Evolutionary conservation across 2,329 filamentous ascomycete genomes (phyloP), one percentile per base, ranked within the genome.

Genomic region (Cordyceps javanica): DNA sequence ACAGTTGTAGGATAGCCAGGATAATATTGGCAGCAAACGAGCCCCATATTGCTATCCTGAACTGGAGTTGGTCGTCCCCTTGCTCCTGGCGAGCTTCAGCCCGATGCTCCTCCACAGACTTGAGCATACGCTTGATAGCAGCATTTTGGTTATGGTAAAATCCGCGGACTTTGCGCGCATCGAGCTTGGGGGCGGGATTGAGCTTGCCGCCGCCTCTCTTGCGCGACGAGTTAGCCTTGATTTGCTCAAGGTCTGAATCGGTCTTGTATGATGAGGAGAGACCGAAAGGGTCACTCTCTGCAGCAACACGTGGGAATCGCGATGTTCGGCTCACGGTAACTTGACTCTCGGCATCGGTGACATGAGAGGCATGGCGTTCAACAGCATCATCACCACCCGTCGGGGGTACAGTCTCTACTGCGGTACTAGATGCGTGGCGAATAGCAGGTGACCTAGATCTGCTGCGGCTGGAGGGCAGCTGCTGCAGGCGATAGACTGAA

Each of bases 111-210:
- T 96, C 91, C 2, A 97, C 93, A 3, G 89, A 87, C 75, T 96
- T 97, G 63, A 97, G 80, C 74, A 97, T 82, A 11, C 90, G 85
- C 75, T 96, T 85, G 63, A 99, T 99, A 65, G 90, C 92, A 70
- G 92, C 90, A 70, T 99, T 99, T 70, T 99, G 93, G 30, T 81
- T 80, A 69, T 90, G 83, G 78, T 97, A 97, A 75, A 97, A 97
- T 52, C 84, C 82, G 66, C 89, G 82, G 16, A 97, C 70, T 66
- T 82, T 86, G 62, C 76, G 79, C 14, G 80, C 71, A 45, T 72
- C 72, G 38, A 64, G 59, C 55, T 66, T 69, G 25, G 68, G 66
- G 9, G 64, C 63, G 3, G 63, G 46, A 30, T 62, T 63, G n/a
- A 62, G 65, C 51, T 56, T 55, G 39, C 58, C 62, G 7, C 75